These are phyloP conservation scores for Tarenaya hassleriana DNA, from an alignment of 345 rosid genomes.

Conservation along the genomic window DNA sequence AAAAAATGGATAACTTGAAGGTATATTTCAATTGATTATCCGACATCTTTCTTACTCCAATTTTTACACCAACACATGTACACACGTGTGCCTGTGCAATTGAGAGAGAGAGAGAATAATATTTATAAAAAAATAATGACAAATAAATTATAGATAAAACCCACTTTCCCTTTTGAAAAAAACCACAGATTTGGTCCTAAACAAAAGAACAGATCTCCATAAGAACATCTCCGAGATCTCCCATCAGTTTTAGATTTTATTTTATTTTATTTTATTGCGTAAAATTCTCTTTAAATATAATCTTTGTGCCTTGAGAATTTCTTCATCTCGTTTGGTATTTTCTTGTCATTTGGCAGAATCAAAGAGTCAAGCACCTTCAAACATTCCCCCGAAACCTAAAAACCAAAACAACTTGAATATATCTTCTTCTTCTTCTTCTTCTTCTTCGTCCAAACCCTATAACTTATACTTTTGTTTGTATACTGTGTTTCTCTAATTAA, in stretches of 20 bases:
- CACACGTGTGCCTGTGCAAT: slow-evolving; percentile 33
- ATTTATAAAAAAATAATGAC: slow-evolving; percentile 15
- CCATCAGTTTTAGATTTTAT: slow-evolving; percentile 27
- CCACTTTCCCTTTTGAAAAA: slow-evolving; percentile 16
- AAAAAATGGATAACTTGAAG: no score
- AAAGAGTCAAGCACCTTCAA: slow-evolving; percentile 42
- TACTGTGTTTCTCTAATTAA: slow-evolving; percentile 34
- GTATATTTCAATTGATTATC: no score
- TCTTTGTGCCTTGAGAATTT: slow-evolving; percentile 32
- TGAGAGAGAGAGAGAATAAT: slow-evolving; percentile 23
- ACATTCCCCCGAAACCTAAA: slow-evolving; percentile 38
- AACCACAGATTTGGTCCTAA: slow-evolving; percentile 9
- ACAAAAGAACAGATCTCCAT: slow-evolving; percentile 38
- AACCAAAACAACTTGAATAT: slow-evolving; percentile 37
- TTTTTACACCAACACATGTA: slow-evolving; percentile 16
- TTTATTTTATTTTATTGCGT: no score
- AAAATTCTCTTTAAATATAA: slow-evolving; percentile 17
- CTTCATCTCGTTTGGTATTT: slow-evolving; percentile 36
- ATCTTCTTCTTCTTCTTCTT: slow-evolving; percentile 32
- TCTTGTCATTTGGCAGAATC: slow-evolving; percentile 68
- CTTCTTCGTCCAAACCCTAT: slow-evolving; percentile 25
- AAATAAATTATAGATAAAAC: background rate
- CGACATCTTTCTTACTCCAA: background rate
- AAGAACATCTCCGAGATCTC: slow-evolving; percentile 40
- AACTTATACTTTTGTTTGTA: slow-evolving; percentile 37